Evolutionary conservation across 768 basidiomycete genomes (phyloP), one percentile per base, ranked within the genome.

Genomic region (Cyclocybe aegerita): DNA sequence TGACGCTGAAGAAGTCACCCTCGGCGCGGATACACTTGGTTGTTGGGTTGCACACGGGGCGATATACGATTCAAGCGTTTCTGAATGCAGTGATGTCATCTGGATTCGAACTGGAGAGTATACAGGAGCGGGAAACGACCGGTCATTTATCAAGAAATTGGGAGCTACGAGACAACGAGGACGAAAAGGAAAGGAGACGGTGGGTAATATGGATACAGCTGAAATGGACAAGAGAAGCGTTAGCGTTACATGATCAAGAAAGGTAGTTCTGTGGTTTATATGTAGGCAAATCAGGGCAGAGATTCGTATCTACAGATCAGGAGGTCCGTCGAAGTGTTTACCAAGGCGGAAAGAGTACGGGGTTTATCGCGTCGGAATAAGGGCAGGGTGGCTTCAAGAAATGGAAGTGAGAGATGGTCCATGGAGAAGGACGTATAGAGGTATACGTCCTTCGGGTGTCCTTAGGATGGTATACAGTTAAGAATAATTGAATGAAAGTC

Each of bases 11-110:
- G 43, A 75, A 62, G 44, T 61, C 68, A 8, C 48, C 65, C 1
- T 53, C 69, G 35, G 70, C 88, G 30, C 78, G 86, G 8, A 61
- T 81, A 42, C 77, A 88, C 59, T 60, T 90, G n/a, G 76, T 90
- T 7, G 85, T 85, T 2, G 88, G 88, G 0, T 58, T 91, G 45
- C 89, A 91, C 57, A 90, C 88, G 0, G 90, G 88, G 3, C 71
- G 85, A 43, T 90, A 88, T 59, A 83, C 86, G 1, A 74, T 91
- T 30, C 75, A 83, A 46, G 69, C 81, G 6, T 89, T 89, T 65
- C 58, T 90, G 37, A 59, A 66, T 9, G 60, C 60, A 8, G 73
- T 72, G 14, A 49, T 55, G 4, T 54, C 52, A 7, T 67, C 60
- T 46, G 82, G 77, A 4, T 73, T 90, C 36, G 66, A 67, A 5